These are phyloP conservation scores for Clavispora carvajalis DNA, from an alignment of 805 yeast genomes.

Conservation along the genomic window DNA sequence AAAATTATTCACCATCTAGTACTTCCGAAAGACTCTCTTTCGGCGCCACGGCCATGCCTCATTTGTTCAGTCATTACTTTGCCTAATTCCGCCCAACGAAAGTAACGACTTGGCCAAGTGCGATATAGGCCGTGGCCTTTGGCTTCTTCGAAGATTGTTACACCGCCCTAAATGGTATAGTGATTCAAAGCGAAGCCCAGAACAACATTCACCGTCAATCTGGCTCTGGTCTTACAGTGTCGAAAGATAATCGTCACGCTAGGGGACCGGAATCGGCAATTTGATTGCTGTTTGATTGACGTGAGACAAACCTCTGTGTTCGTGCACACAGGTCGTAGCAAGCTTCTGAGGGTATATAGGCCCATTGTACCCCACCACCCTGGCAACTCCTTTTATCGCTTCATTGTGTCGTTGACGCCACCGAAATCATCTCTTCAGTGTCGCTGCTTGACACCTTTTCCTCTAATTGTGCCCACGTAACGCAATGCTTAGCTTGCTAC, in stretches of 20 bases:
- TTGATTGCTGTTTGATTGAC: conserved; percentile 20
- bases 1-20: background rate
- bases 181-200: conserved; percentile 34
- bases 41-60: background rate
- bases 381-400: background rate
- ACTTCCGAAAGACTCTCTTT: background rate
- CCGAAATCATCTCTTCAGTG: too few species aligned
- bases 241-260: conserved; percentile 13
- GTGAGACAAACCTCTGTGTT: conserved; percentile 21
- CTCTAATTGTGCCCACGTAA: background rate
- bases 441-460: too few species aligned
- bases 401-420: too few species aligned
- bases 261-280: conserved; percentile 22
- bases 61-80: background rate
- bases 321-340: conserved; percentile 1
- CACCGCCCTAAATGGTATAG: conserved; percentile 24
- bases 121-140: background rate
- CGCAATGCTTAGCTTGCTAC: background rate
- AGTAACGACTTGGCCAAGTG: background rate
- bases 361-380: background rate
- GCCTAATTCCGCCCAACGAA: background rate
- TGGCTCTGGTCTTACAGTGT: conserved; percentile 13
- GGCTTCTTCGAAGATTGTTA: conserved; percentile 33
- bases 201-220: conserved; percentile 18
- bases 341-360: background rate